Conservation (phyloP, 495 filamentous ascomycete genomes). For the Hypoxylon lienhwacheense region DNA sequence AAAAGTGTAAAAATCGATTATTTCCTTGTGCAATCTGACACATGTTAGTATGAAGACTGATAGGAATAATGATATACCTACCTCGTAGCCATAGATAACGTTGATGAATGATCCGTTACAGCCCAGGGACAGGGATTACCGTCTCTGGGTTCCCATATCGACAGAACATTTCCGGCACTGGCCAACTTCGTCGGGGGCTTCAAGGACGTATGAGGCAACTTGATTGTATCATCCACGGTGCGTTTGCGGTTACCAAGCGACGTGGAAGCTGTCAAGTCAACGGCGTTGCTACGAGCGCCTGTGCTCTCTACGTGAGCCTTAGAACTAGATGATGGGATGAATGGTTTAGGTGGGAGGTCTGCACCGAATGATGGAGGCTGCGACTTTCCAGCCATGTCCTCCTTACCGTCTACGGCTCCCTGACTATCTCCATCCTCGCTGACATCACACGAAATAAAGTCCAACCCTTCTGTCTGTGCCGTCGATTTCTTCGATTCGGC, state of each 20-base stretch:
- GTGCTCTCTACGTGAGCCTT: background rate
- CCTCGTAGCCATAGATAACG: conserved; percentile 52
- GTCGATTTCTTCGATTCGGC: conserved; percentile 54
- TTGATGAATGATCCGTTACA: conserved; percentile 50
- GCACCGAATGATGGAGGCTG: background rate
- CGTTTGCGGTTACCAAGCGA: conserved; percentile 62
- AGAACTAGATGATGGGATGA: background rate
- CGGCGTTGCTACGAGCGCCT: conserved; percentile 8
- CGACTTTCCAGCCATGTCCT: background rate
- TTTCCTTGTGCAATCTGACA: conserved; percentile 75
- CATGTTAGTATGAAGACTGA: conserved; percentile 12
- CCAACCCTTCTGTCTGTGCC: conserved; percentile 59
- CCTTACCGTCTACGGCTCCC: background rate
- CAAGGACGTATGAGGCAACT: conserved; percentile 48
- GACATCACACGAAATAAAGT: conserved; percentile 82
- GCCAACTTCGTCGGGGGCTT: conserved; percentile 50
- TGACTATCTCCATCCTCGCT: conserved; percentile 52
- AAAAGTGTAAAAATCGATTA: conserved; percentile 85
- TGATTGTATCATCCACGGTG: conserved; percentile 69
- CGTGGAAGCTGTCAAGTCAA: conserved; percentile 35
- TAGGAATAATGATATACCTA: conserved; percentile 38
- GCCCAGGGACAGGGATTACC: conserved; percentile 64
- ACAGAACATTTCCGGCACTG: conserved; percentile 52
- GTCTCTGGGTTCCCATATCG: conserved; percentile 58
- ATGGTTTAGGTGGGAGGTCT: conserved; percentile 11